Evolutionary conservation across 2,329 filamentous ascomycete genomes (phyloP), one percentile per base, ranked within the genome.

Genomic region (Bipolaris cookei): DNA sequence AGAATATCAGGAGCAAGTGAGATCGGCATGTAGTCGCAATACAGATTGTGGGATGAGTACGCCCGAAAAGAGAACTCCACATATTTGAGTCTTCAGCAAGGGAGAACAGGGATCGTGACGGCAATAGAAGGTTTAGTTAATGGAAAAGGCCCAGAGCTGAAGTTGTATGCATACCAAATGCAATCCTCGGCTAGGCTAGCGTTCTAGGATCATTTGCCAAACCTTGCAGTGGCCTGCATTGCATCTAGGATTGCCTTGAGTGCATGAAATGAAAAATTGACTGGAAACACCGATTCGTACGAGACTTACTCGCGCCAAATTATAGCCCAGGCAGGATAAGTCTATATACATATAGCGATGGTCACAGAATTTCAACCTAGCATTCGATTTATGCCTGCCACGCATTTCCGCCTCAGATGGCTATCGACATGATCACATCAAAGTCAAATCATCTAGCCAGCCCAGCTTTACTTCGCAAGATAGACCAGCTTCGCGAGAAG

Each of bases 401-500:
- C 23, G 34, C 20, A 28, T 38, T 39, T 38, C 18, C 34, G n/a
- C 20, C 35, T 37, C 20, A 21, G 16, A 49, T 49, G 46, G n/a
- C 20, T 16, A 20, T 23, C 21, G 46, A 38, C 28, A 39, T 38
- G 23, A 35, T 41, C 34, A 39, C 35, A 38, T 18, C 46, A 38
- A 38, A 39, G 32, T 10, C 34, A 39, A 39, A 38, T 20, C 46
- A 39, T 28, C 34, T 49, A 38, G 46, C 46, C 39, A 49, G 34
- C 46, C 46, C 46, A 25, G 34, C 46, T 49, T 38, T 49, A 18
- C 46, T 49, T 20, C 46, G 46, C 35, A 49, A 49, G 35, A 39
- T 49, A 39, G 46, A 49, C 32, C 46, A 49, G 28, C 46, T 49
- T 38, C 46, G 46, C 20, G 46, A 49, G 46, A 49, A 49, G 25